Percentiles rank a stretch among this genome's conserved stretches.
phyloP scores from a whole-genome alignment of 306 rosid species.

The Amphicarpaea edgeworthii region DNA sequence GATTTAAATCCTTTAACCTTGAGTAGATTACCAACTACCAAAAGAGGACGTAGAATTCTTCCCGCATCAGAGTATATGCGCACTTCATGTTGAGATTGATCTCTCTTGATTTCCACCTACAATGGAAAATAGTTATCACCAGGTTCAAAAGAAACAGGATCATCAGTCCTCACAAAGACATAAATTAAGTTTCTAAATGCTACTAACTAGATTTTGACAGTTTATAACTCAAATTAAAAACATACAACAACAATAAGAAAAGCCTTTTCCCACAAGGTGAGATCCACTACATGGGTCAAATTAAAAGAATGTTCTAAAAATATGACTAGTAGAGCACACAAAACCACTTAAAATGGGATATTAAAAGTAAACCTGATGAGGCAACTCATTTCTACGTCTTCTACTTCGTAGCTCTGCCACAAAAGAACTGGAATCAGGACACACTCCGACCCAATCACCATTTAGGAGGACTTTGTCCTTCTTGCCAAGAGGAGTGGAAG shows the following conservation, averaged over 20 bases:
- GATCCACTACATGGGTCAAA: constrained; percentile 15
- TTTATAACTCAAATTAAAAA: constrained; percentile 15
- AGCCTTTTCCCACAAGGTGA: not conserved
- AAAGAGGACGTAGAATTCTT: constrained; percentile 92
- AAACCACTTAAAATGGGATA: constrained; percentile 28
- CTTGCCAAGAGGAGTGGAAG: constrained; percentile 61
- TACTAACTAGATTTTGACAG: constrained; percentile 27
- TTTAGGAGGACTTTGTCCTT: constrained; percentile 77
- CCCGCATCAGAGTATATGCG: constrained; percentile 91
- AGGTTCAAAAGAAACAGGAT: constrained; percentile 21
- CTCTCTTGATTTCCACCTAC: constrained; percentile 93
- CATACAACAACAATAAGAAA: constrained; percentile 13
- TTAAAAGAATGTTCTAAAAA: constrained; percentile 15
- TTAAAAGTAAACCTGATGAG: constrained; percentile 71
- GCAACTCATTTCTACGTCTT: constrained; percentile 69
- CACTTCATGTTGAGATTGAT: constrained; percentile 73
- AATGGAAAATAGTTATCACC: constrained; percentile 37
- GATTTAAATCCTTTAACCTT: constrained; percentile 66
- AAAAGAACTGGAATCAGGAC: constrained; percentile 70
- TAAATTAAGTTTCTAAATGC: too few species aligned
- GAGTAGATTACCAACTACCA: constrained; percentile 75
- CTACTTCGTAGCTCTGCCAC: constrained; percentile 62
- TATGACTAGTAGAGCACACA: constrained; percentile 30
- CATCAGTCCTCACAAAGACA: not conserved
- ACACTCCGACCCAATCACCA: constrained; percentile 95